Evolutionary conservation across 805 yeast species (phyloP).

Genomic region (Candida wancherniae): DNA sequence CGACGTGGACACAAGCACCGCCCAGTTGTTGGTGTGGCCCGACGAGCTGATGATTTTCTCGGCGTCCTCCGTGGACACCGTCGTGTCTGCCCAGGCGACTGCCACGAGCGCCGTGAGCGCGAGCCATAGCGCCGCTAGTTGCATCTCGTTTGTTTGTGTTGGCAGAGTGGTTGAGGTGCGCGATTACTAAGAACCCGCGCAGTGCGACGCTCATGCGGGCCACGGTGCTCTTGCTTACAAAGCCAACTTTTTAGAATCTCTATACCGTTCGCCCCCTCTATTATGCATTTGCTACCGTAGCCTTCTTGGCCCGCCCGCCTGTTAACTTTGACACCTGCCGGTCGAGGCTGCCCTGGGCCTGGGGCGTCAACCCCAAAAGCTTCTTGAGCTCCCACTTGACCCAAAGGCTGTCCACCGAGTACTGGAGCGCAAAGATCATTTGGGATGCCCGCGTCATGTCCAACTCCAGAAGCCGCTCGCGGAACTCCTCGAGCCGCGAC

Average conservation of each 20-base stretch:
- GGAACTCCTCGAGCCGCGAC: conserved; percentile 9
- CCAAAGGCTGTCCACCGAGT: conserved; percentile 22
- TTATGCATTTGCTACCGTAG: no score
- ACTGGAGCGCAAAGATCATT: conserved; percentile 29
- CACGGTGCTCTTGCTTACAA: no score
- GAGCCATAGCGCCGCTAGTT: background rate
- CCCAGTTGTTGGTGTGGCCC: conserved; percentile 66
- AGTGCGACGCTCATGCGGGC: no score
- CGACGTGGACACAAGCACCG: conserved; percentile 92
- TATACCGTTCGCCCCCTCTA: background rate
- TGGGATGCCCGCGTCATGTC: conserved; percentile 15
- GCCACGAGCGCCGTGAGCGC: background rate
- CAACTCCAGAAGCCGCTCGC: conserved; percentile 10
- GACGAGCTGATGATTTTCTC: conserved; percentile 25
- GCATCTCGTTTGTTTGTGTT: no score
- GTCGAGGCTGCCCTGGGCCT: conserved; percentile 1
- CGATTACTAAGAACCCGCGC: no score
- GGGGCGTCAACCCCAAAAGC: conserved; percentile 21
- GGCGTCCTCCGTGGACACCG: conserved; percentile 1
- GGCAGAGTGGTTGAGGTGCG: no score
- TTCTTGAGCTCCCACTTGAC: conserved; percentile 29
- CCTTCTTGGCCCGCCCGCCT: no score
- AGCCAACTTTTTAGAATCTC: background rate
- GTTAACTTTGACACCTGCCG: no score
- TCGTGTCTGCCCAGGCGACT: conserved; percentile 1